Evolutionary conservation across 2,329 filamentous ascomycete species (phyloP).

Genomic region (Colletotrichum zoysiae): DNA sequence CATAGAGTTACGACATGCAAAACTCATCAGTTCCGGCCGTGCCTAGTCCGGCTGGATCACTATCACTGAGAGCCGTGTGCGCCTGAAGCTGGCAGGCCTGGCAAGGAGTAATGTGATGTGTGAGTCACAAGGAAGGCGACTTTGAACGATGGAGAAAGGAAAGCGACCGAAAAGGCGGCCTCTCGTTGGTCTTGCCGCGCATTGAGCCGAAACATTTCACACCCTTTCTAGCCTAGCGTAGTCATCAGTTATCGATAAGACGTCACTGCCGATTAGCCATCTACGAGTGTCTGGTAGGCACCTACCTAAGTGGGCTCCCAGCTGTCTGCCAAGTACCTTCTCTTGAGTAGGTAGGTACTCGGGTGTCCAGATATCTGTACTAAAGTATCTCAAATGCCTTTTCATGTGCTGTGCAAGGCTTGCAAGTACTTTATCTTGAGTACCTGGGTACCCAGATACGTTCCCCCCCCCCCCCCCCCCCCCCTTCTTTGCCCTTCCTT

Average conservation of each 20-base stretch:
- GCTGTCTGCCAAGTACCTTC: too few species aligned
- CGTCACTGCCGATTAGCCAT: background rate
- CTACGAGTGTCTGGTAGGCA: too few species aligned
- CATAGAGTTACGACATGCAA: conserved; percentile 17
- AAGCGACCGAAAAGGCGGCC: background rate
- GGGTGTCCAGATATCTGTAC: background rate
- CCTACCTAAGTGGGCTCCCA: background rate
- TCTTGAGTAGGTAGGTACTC: too few species aligned
- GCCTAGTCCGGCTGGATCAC: background rate
- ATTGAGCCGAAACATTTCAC: conserved; percentile 33
- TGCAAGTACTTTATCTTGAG: conserved; percentile 10
- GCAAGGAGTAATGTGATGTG: background rate
- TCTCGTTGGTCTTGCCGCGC: conserved; percentile 24
- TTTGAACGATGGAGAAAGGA: conserved; percentile 15
- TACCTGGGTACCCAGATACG: background rate
- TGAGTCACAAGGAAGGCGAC: conserved; percentile 26
- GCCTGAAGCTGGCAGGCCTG: background rate
- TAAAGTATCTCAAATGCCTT: background rate
- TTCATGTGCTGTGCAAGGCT: background rate
- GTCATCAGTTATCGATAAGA: conserved; percentile 40
- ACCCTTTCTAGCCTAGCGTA: conserved; percentile 22
- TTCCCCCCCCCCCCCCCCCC: background rate
- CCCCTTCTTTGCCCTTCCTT: background rate
- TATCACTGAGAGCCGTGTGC: background rate
- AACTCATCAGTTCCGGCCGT: background rate